Base-by-base conservation (phyloP, 108 stramenopile genomes). In the Aurantiochytrium sp. region DNA sequence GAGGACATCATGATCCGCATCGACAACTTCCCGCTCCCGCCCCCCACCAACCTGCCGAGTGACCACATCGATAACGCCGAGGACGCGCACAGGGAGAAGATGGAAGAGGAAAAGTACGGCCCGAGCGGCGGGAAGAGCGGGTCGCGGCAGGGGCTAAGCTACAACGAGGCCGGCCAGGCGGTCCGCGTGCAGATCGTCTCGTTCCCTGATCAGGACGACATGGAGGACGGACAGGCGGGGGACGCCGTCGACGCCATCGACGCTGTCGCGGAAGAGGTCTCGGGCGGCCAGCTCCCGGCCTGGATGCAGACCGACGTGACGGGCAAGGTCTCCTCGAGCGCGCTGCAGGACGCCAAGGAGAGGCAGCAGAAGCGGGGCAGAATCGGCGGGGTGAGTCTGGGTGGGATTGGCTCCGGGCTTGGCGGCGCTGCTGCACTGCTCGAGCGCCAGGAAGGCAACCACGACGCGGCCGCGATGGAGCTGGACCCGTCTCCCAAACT, bases 101-200 rank as follows among this genome's bases (percentile, higher is more conserved):
- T 81, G 6, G 39, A 81, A 81, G 45, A 81, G 42, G 73, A 81
- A 81, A 81, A 81, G 45, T 48, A 81, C 30, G 73, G 45, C 0
- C n/a, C 73, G n/a, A 42, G 27, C 1, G 39, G 15, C 8, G 73
- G 39, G 24, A 24, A 19, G 6, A 8, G 59, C 34, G 59, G 59
- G 6, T 65, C 59, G 59, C 59, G 59, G 1, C 59, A 65, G 27
- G 34, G 34, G 8, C 32, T 34, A 15, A 65, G 59, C 59, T 65
- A 24, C 19, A 65, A 81, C 24, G 73, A 41, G 45, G 39, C 73
- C n/a, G 73, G 73, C 19, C 73, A 81, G 39, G 45, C 39, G 24
- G 73, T 81, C 21, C 73, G 39, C 73, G 73, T 81, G n/a, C 73
- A 48, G 12, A 81, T 81, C 2, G 32, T 81, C 45, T 41, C 42